Conservation (phyloP, 805 yeast genomes). For the Cyberlindnera nakhonratchasimensis region DNA sequence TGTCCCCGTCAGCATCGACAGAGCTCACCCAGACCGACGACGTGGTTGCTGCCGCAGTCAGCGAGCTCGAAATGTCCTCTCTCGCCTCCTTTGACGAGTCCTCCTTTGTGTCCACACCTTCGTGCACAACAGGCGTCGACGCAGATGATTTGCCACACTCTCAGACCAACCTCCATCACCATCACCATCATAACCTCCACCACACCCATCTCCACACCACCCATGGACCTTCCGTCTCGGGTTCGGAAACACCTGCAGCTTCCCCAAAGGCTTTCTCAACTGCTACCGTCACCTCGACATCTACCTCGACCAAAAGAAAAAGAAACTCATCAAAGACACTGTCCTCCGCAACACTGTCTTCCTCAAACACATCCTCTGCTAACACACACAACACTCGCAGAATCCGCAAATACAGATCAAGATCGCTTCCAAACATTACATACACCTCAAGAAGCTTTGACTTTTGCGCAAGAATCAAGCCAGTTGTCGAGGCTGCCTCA, state of each 20-base stretch:
- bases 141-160: not conserved
- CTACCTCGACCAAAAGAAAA: conserved; percentile 10
- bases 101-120: conserved; percentile 16
- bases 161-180: not conserved
- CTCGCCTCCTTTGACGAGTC: conserved; percentile 8
- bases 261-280: conserved; percentile 10
- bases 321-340: conserved; percentile 2
- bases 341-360: too few relatives aligned
- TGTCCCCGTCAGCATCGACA: conserved; percentile 10
- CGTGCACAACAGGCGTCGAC: not conserved
- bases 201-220: conserved; percentile 4
- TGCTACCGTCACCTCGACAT: conserved; percentile 1
- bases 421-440: conserved; percentile 27
- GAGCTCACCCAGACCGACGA: conserved; percentile 13
- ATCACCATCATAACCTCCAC: conserved; percentile 2
- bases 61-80: conserved; percentile 16
- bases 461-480: conserved; percentile 17
- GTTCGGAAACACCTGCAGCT: too few relatives aligned
- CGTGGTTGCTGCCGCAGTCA: conserved; percentile 13
- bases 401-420: conserved; percentile 28
- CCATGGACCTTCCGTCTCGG: conserved; percentile 8
- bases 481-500: not conserved
- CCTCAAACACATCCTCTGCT: not conserved
- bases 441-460: conserved; percentile 16
- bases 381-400: conserved; percentile 7